phyloP scores from a whole-genome alignment of 805 yeast genomes.

The Suhomyces prunicola region DNA sequence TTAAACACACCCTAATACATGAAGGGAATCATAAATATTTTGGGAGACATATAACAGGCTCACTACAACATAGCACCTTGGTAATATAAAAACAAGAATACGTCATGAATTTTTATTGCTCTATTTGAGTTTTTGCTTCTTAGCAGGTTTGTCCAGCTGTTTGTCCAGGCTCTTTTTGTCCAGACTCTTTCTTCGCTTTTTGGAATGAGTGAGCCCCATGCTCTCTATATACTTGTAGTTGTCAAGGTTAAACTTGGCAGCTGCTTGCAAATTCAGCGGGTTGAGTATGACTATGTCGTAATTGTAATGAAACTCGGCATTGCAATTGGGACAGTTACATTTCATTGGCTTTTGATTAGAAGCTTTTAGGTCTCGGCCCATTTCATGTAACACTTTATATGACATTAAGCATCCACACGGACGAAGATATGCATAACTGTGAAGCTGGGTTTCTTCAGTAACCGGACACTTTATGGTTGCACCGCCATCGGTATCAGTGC shows the following conservation, averaged over 20 bases:
- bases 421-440: constrained; percentile 28
- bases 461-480: constrained; percentile 31
- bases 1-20: no score
- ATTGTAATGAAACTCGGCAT: constrained; percentile 16
- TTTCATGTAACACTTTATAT: constrained; percentile 18
- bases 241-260: constrained; percentile 5
- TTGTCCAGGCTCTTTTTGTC: not conserved
- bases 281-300: constrained; percentile 33
- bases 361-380: constrained; percentile 10
- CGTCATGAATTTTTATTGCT: no score
- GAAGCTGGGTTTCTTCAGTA: constrained; percentile 17
- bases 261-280: constrained; percentile 15
- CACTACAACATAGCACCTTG: no score
- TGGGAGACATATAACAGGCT: no score
- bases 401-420: constrained; percentile 40
- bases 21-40: no score
- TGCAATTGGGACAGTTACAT: constrained; percentile 34
- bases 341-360: constrained; percentile 5
- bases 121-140: not conserved
- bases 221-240: not conserved
- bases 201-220: constrained; percentile 23
- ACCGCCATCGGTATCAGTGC: constrained; percentile 2
- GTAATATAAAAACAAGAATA: no score
- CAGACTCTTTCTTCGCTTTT: constrained; percentile 12
- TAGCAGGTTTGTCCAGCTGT: not conserved